Evolutionary conservation across 83 land plant species (phyloP), one percentile per base, ranked within the genome.

Genomic region (Diphasiastrum complanatum): DNA sequence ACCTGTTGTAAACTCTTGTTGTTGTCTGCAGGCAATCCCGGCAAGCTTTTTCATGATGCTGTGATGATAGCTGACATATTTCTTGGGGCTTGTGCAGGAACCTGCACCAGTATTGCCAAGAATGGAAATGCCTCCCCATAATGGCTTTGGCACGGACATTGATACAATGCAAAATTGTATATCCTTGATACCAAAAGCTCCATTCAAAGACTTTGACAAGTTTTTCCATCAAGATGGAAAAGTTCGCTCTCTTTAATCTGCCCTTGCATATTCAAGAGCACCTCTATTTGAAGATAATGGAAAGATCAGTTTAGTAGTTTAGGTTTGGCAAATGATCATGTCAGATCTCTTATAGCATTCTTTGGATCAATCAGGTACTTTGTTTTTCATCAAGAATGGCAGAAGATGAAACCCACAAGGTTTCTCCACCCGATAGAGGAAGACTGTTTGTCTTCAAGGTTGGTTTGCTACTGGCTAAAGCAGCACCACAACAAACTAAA

Each of bases 161-260:
- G 77, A 74, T 52, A 74, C 73, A 45, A 35, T 47, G 5, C 74
- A 68, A 60, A 74, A 74, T 26, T 67, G 71, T 29, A 74, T 74
- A 25, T 53, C 59, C 35, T 54, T 74, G 3, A 74, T 67, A 2
- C 77, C 77, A 0, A 61, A 61, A 53, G 59, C 77, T 12, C 51
- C 66, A 0, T 60, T 24, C 22, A 74, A 74, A 56, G 77, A 74
- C 24, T 74, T 67, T 50, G 47, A 61, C 72, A 67, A 74, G 62
- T 51, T 74, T 60, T 48, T 74, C 37, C 29, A 61, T 51, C 56
- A 68, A 14, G 77, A 68, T 51, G 77, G 77, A n/a, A 74, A 67
- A 60, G 73, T 70, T 5, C 4, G 33, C 3, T 51, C n/a, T 38
- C 6, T 24, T 60, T 8, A 12, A 27, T 6, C 10, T 5, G 33